These are phyloP conservation scores for Dendrostoma leiphaemia DNA, from an alignment of 2,329 filamentous ascomycete species.

Conservation along the genomic window DNA sequence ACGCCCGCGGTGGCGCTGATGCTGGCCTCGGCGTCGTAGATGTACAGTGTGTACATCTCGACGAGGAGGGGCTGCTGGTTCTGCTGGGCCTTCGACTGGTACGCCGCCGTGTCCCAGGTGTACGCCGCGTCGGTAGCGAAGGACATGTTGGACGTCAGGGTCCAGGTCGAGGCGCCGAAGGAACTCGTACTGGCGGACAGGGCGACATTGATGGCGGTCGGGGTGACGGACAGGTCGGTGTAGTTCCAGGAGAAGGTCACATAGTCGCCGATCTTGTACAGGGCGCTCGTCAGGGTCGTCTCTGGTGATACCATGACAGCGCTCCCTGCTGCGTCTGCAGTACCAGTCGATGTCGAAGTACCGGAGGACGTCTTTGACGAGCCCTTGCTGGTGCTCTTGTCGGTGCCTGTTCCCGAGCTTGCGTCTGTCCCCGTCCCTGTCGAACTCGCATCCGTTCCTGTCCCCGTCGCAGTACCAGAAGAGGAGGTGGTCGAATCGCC, in stretches of 20 bases:
- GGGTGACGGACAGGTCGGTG: constrained; percentile 56
- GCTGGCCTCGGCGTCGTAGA: constrained; percentile 57
- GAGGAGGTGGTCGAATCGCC: constrained; percentile 24
- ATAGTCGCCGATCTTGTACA: constrained; percentile 60
- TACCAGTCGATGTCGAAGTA: constrained; percentile 43
- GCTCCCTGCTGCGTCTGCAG: constrained; percentile 46
- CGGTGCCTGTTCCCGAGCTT: constrained; percentile 16
- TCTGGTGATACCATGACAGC: constrained; percentile 54
- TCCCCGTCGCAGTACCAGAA: constrained; percentile 26
- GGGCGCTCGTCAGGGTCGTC: constrained; percentile 40
- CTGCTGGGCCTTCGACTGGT: constrained; percentile 43
- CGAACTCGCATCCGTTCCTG: constrained; percentile 22
- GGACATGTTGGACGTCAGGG: constrained; percentile 62
- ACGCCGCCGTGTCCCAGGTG: constrained; percentile 57
- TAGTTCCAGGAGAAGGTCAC: constrained; percentile 66
- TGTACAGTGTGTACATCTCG: constrained; percentile 58
- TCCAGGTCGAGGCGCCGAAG: constrained; percentile 46
- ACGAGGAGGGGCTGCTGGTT: constrained; percentile 45
- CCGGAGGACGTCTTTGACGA: constrained; percentile 21
- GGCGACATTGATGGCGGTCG: constrained; percentile 59
- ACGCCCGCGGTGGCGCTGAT: constrained; percentile 49
- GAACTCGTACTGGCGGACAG: constrained; percentile 52
- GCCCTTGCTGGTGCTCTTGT: constrained; percentile 25
- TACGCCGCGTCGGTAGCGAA: constrained; percentile 49
- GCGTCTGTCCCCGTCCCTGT: constrained; percentile 19